A percentile compares a stretch with the other conserved stretches of the same genome.
phyloP scores from a whole-genome alignment of 305 asterid species.

The Fraxinus greggii region DNA sequence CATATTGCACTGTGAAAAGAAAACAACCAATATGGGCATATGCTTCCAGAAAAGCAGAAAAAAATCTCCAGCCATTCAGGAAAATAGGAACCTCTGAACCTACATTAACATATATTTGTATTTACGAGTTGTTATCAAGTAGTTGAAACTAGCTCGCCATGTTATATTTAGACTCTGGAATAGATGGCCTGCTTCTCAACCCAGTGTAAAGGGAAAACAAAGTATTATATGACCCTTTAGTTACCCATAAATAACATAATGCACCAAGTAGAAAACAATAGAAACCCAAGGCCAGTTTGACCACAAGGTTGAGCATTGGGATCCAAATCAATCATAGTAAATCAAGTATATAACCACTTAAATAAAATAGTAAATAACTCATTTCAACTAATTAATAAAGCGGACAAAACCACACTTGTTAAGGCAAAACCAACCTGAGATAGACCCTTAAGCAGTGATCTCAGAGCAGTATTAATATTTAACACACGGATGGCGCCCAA shows the following conservation, averaged over 20 bases:
- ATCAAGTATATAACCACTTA: neutral
- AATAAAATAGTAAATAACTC: neutral
- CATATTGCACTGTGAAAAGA: neutral
- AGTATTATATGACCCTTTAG: neutral
- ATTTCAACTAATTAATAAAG: neutral
- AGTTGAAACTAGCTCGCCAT: neutral
- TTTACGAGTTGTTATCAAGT: neutral
- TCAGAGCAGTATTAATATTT: constrained; percentile 46
- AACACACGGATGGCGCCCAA: constrained; percentile 67
- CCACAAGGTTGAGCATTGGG: neutral
- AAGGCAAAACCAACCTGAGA: constrained; percentile 40
- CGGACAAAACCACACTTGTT: neutral
- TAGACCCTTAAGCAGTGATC: constrained; percentile 54
- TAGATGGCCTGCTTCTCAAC: neutral
- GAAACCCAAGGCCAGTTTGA: neutral
- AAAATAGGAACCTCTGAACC: neutral
- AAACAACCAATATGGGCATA: neutral
- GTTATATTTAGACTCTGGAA: neutral
- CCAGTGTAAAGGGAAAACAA: neutral
- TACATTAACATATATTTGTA: neutral
- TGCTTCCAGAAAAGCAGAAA: neutral
- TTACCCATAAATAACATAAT: neutral
- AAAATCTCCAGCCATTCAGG: neutral
- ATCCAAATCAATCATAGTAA: neutral
- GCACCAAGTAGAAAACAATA: neutral